Percentiles rank a stretch among this genome's conserved stretches.
These are phyloP conservation scores for Knufia petricola DNA, from an alignment of 2,329 filamentous ascomycete species.

Conservation along the genomic window DNA sequence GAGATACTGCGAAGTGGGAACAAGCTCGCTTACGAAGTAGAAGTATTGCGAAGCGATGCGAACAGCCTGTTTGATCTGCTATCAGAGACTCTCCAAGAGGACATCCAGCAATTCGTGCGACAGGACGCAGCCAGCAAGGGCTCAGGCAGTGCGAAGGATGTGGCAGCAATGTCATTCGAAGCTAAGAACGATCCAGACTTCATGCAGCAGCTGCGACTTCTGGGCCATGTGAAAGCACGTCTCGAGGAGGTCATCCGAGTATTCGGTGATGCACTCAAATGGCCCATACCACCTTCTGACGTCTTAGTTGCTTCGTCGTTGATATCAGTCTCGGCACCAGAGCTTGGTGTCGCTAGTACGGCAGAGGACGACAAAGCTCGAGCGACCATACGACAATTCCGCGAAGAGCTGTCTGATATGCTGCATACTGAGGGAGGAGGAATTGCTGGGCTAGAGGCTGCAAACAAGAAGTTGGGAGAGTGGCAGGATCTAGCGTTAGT, in stretches of 20 bases:
- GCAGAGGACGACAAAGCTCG: conserved; percentile 80
- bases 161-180: conserved; percentile 5
- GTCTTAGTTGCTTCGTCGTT: conserved; percentile 75
- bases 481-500: conserved; percentile 67
- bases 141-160: neutral
- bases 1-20: conserved; percentile 86
- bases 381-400: conserved; percentile 61
- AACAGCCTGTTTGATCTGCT: conserved; percentile 70
- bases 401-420: conserved; percentile 61
- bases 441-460: conserved; percentile 61
- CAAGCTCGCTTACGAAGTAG: conserved; percentile 85
- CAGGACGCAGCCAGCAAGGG: conserved; percentile 26
- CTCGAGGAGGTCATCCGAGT: conserved; percentile 81
- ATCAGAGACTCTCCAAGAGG: conserved; percentile 59
- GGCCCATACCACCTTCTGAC: conserved; percentile 82
- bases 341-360: conserved; percentile 55
- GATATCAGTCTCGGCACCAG: conserved; percentile 79
- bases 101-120: conserved; percentile 64
- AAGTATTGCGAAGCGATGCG: conserved; percentile 81
- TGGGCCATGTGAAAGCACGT: conserved; percentile 72
- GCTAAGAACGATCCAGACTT: conserved; percentile 48
- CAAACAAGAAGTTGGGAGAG: conserved; percentile 63
- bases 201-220: conserved; percentile 68
- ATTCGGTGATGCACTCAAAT: conserved; percentile 93
- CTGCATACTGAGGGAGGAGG: conserved; percentile 51